Conservation (phyloP, 352 stramenopile species). For the Phytopythium boreale region DNA sequence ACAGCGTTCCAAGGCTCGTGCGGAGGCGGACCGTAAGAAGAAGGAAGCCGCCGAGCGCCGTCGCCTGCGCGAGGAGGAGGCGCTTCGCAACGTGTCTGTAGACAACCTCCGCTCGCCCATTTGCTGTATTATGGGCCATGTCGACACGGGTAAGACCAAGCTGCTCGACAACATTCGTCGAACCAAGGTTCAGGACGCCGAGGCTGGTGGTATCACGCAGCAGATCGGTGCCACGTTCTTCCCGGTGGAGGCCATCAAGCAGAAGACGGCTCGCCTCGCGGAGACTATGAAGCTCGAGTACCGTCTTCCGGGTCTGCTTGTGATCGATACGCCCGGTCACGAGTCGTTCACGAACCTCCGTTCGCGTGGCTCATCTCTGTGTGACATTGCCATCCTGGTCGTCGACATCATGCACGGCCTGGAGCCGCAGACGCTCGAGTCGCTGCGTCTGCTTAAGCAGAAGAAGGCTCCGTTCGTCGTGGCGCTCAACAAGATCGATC, state of each 20-base stretch:
- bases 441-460: slow-evolving; percentile 94
- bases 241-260: slow-evolving; percentile 89
- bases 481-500: slow-evolving; percentile 99
- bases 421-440: slow-evolving; percentile 99
- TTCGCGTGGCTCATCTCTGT: slow-evolving; percentile 95
- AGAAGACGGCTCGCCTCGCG: slow-evolving; percentile 79
- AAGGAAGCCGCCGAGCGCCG: slow-evolving; percentile 69
- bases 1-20: slow-evolving; percentile 80
- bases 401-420: slow-evolving; percentile 99
- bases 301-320: slow-evolving; percentile 89
- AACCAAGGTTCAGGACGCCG: slow-evolving; percentile 96
- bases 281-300: slow-evolving; percentile 86
- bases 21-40: slow-evolving; percentile 84
- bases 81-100: slow-evolving; percentile 82
- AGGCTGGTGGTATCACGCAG: slow-evolving; percentile 98
- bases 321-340: slow-evolving; percentile 99
- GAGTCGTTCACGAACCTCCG: slow-evolving; percentile 99
- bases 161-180: slow-evolving; percentile 99
- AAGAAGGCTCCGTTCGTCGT: slow-evolving; percentile 98
- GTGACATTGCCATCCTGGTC: slow-evolving; percentile 99
- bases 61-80: slow-evolving; percentile 64
- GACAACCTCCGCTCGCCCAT: slow-evolving; percentile 98
- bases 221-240: slow-evolving; percentile 97
- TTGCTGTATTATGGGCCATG: slow-evolving; percentile 99
- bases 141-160: slow-evolving; percentile 99